Base-by-base conservation (phyloP, 371 early-diverging fungal genomes). In the Syncephalastrum racemosum region DNA sequence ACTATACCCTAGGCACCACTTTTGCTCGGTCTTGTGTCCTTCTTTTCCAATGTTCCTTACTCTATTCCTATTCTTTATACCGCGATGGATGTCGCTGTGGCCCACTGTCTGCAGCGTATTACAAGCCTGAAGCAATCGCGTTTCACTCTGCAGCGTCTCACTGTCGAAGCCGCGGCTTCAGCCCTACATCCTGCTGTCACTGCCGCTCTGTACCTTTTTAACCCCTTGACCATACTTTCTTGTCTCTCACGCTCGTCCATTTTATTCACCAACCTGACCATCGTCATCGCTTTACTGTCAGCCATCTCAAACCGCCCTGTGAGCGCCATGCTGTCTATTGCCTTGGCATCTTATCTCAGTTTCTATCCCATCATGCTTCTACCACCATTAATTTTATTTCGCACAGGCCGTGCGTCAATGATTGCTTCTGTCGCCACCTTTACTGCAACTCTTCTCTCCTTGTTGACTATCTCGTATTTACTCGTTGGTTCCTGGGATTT, bases 281-380 rank as follows among this genome's bases (percentile, higher is more conserved):
- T 91, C 8, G 78, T 86, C 12, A 63, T 80, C 27, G 86, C 88
- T 13, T 62, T 94, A 8, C 72, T 82, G 55, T 86, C 49, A 14
- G 23, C 52, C 8, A 16, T 51, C 12, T 14, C 45, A 67, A 66
- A 51, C 27, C 61, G 63, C 2, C 20, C 24, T 6, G 39, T 43
- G 0, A 36, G 72, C 3, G 71, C 90, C 16, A 81, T 90, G 81
- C 68, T 87, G n/a, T 83, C 80, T 69, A 50, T 89, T 0, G 86
- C 95, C 0, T 50, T 89, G 16, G 93, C 94, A 3, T 60, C 90
- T 0, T 92, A 93, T 65, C 71, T 93, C 22, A 82, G 87, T 41
- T 68, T 95, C 42, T 94, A 95, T 66, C 95, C 96, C 5, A 71
- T 78, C 6, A 88, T 93, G 86, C 68, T 97, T 22, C 49, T 90